These are phyloP conservation scores for Madurella fahalii DNA, from an alignment of 2,329 filamentous ascomycete genomes.

Conservation along the genomic window DNA sequence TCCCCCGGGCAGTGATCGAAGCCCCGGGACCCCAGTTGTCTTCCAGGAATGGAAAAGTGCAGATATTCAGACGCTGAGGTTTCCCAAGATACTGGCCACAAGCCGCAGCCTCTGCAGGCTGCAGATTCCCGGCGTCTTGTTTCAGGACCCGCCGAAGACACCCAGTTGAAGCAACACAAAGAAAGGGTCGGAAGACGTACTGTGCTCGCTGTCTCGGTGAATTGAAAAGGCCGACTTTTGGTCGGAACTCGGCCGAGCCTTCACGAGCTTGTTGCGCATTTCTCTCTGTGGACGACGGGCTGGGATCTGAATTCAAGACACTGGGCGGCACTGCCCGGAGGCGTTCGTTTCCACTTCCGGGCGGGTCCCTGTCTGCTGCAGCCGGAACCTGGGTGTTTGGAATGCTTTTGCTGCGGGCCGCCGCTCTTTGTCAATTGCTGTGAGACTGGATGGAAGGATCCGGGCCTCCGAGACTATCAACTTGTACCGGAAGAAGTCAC, in stretches of 20 bases:
- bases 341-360: slow-evolving; percentile 14
- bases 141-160: slow-evolving; percentile 5
- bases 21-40: no score
- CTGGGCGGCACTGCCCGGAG: slow-evolving; percentile 4
- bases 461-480: no score
- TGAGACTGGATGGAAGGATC: background rate
- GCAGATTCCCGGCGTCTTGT: slow-evolving; percentile 10
- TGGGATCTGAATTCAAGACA: slow-evolving; percentile 9
- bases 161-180: background rate
- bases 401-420: slow-evolving; percentile 2
- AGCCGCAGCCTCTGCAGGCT: slow-evolving; percentile 5
- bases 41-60: background rate
- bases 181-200: slow-evolving; percentile 19
- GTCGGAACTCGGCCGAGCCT: slow-evolving; percentile 26
- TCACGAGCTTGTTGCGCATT: slow-evolving; percentile 30
- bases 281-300: slow-evolving; percentile 11
- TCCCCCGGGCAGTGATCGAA: no score
- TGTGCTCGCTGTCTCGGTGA: slow-evolving; percentile 25
- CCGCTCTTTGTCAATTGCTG: background rate
- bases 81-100: slow-evolving; percentile 6
- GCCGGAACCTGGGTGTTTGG: slow-evolving; percentile 5
- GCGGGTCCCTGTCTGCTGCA: slow-evolving; percentile 16
- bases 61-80: background rate
- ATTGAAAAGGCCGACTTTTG: slow-evolving; percentile 24
- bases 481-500: no score